These are phyloP conservation scores for Microcyclospora pomicola DNA, from an alignment of 2,329 filamentous ascomycete genomes.

Conservation along the genomic window DNA sequence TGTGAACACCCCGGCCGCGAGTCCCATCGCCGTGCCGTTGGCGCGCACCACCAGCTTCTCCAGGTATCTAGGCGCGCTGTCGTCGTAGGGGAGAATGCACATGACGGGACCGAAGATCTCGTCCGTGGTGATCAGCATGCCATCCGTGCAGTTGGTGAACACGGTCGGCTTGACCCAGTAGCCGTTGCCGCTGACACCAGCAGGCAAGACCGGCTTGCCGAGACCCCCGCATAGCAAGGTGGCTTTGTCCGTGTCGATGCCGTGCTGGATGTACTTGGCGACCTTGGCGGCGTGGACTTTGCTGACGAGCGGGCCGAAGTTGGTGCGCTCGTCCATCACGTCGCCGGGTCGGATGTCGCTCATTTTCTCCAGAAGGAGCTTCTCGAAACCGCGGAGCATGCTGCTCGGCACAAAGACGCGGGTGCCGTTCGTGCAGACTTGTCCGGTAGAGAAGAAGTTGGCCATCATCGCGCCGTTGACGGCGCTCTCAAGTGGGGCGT, in stretches of 20 bases:
- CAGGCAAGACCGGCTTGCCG: slow-evolving; percentile 40
- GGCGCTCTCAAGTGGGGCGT: slow-evolving; percentile 65
- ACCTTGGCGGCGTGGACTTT: slow-evolving; percentile 65
- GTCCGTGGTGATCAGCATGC: slow-evolving; percentile 65
- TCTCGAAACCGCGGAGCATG: slow-evolving; percentile 56
- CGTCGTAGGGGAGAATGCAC: slow-evolving; percentile 59
- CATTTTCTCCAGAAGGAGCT: slow-evolving; percentile 55
- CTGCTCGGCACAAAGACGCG: slow-evolving; percentile 63
- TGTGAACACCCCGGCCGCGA: slow-evolving; percentile 75
- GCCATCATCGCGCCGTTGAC: slow-evolving; percentile 86
- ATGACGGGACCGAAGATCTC: slow-evolving; percentile 88
- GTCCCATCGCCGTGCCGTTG: slow-evolving; percentile 62
- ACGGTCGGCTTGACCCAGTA: slow-evolving; percentile 76
- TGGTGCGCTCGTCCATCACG: slow-evolving; percentile 57
- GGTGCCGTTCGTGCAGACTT: slow-evolving; percentile 88
- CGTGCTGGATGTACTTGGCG: slow-evolving; percentile 59
- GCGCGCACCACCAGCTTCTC: slow-evolving; percentile 59
- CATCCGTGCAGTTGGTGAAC: slow-evolving; percentile 73
- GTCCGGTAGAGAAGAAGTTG: slow-evolving; percentile 82
- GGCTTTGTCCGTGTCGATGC: slow-evolving; percentile 58
- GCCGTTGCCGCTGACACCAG: slow-evolving; percentile 39
- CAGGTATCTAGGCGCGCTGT: slow-evolving; percentile 29
- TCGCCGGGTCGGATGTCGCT: slow-evolving; percentile 55
- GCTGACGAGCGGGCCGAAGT: slow-evolving; percentile 74
- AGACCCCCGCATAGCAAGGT: slow-evolving; percentile 59